Evolutionary conservation across 345 rosid species (phyloP).

Genomic region (Citrus medica): DNA sequence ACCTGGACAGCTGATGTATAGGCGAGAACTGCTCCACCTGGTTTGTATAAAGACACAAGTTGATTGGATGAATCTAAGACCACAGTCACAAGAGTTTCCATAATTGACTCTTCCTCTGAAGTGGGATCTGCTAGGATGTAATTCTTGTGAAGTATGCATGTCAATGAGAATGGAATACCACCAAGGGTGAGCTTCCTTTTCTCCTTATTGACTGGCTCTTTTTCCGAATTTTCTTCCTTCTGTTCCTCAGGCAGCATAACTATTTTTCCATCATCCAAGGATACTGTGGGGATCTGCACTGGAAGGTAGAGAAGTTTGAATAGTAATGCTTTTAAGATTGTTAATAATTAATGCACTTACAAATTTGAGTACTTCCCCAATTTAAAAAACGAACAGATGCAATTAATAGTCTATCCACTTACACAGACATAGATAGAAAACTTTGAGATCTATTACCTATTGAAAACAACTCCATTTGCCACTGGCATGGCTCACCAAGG

Average conservation of each 20-base stretch:
- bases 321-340: slow-evolving; percentile 6
- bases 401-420: background rate
- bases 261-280: slow-evolving; percentile 75
- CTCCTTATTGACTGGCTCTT: slow-evolving; percentile 64
- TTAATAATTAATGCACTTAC: background rate
- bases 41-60: slow-evolving; percentile 73
- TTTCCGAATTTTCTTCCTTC: slow-evolving; percentile 37
- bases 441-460: background rate
- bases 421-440: background rate
- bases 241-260: slow-evolving; percentile 44
- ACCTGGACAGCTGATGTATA: slow-evolving; percentile 64
- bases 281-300: slow-evolving; percentile 83
- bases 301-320: slow-evolving; percentile 23
- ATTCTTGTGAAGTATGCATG: slow-evolving; percentile 71
- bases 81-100: slow-evolving; percentile 73
- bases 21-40: slow-evolving; percentile 80
- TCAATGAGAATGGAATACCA: slow-evolving; percentile 69
- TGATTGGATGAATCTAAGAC: slow-evolving; percentile 70
- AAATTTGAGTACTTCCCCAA: background rate
- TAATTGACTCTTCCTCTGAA: slow-evolving; percentile 80
- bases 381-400: background rate
- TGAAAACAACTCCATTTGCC: too few relatives aligned
- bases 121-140: slow-evolving; percentile 86
- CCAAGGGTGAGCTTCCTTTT: slow-evolving; percentile 66
- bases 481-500: too few relatives aligned